phyloP scores from a whole-genome alignment of 176 grass and related monocot genomes.

The Typha latifolia region DNA sequence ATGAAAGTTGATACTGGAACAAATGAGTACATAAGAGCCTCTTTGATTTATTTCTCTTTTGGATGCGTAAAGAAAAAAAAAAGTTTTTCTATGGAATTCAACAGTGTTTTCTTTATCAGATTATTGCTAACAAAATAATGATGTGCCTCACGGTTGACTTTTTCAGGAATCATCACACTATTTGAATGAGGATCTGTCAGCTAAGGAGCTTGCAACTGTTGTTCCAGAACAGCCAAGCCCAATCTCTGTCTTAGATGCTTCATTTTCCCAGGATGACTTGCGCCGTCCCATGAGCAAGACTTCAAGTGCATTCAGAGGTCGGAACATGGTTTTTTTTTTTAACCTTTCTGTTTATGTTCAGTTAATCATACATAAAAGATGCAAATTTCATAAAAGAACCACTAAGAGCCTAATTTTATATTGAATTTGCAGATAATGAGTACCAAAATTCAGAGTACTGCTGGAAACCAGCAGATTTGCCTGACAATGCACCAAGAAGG shows the following conservation, averaged over 20 bases:
- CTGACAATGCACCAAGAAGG: constrained; percentile 18
- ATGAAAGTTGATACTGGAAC: too few species aligned
- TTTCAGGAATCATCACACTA: constrained; percentile 51
- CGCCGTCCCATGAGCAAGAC: constrained; percentile 26
- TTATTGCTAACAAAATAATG: background rate
- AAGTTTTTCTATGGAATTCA: background rate
- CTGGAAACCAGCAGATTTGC: constrained; percentile 11
- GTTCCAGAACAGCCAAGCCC: constrained; percentile 53
- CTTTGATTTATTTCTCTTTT: background rate
- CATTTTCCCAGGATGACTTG: constrained; percentile 47
- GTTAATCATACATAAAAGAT: background rate
- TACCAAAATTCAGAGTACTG: constrained; percentile 21
- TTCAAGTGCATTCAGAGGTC: constrained; percentile 37
- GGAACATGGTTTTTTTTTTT: constrained; percentile 4
- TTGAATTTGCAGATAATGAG: constrained; percentile 40
- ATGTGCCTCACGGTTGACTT: constrained; percentile 3
- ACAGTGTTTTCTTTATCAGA: background rate
- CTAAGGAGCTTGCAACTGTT: constrained; percentile 30
- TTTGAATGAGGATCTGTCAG: constrained; percentile 48
- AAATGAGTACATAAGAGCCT: too few species aligned
- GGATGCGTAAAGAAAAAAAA: background rate
- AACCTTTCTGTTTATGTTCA: constrained; percentile 6
- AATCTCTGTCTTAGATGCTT: constrained; percentile 66
- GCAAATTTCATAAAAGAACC: background rate
- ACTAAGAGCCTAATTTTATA: background rate